These are phyloP conservation scores for Yamadazyma dendronema DNA, from an alignment of 1,139 yeast genomes.

Conservation along the genomic window DNA sequence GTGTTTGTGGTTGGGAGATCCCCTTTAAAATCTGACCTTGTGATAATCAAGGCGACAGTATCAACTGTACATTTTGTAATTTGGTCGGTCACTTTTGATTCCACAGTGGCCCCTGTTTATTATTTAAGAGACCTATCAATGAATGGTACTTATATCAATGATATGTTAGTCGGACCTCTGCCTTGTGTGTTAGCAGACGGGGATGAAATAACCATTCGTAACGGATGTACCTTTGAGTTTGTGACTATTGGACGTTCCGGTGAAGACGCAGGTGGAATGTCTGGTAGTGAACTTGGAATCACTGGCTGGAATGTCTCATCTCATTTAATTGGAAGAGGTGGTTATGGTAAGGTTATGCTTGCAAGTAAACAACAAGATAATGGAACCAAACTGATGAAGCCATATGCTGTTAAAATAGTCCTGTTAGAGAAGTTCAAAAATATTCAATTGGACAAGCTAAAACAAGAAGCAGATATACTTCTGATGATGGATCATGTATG, in stretches of 20 bases:
- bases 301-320: slow-evolving; percentile 42
- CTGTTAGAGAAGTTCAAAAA: slow-evolving; percentile 23
- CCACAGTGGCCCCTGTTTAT: slow-evolving; percentile 42
- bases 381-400: slow-evolving; percentile 5
- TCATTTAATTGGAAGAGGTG: slow-evolving; percentile 54
- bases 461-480: slow-evolving; percentile 44
- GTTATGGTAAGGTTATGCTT: slow-evolving; percentile 54
- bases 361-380: slow-evolving; percentile 17
- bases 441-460: slow-evolving; percentile 13
- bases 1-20: slow-evolving; percentile 17
- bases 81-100: slow-evolving; percentile 54
- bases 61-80: slow-evolving; percentile 46
- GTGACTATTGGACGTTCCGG: background rate
- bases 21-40: slow-evolving; percentile 3
- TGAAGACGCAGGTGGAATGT: background rate
- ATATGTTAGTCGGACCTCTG: slow-evolving; percentile 25
- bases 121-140: slow-evolving; percentile 54
- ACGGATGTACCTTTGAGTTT: slow-evolving; percentile 22
- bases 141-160: slow-evolving; percentile 54
- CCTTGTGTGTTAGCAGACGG: slow-evolving; percentile 41
- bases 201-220: slow-evolving; percentile 41
- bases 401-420: slow-evolving; percentile 55
- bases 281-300: background rate
- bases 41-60: slow-evolving; percentile 18
- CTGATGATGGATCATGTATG: slow-evolving; percentile 37